Base-by-base conservation (phyloP, 192 early-diverging fungal species). In the Chytriomyces sp. region DNA sequence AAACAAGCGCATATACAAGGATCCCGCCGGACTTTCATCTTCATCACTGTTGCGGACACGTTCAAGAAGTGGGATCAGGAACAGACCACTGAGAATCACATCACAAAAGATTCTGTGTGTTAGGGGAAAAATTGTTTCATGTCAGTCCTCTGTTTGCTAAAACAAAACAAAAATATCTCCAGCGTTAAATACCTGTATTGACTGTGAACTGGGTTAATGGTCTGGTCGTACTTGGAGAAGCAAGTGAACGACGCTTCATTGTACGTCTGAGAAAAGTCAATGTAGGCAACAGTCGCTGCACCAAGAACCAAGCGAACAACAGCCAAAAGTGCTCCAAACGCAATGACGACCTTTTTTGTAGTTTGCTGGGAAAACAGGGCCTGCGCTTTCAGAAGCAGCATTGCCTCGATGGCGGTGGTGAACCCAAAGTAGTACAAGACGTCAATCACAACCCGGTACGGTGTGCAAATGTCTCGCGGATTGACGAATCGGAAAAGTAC, bases 361-460 rank as follows among this genome's bases (percentile, higher is more conserved):
- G 18, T 59, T 16, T 59, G 18, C 3, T 59, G 16, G 18, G 57
- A n/a, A 7, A 59, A 59, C 5, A 59, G 16, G 18, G 57, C 57
- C 57, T 59, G 57, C 5, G 57, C 57, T 59, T 59, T 59, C 18
- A 59, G 57, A 20, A 59, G 57, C 16, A 59, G 57, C 57, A 59
- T 59, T n/a, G 57, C 57, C 20, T 59, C 57, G 20, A 59, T 20
- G 20, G 57, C 57, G 16, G 57, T 59, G 20, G 57, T 59, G 20
- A 59, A 59, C 4, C 57, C 57, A 59, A 59, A 59, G 57, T 59
- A 59, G 20, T 59, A 59, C 16, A 59, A 7, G 7, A 16, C 16
- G 57, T 59, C 57, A n/a, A 59, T 59, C 18, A 59, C 16, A n/a
- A 59, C 20, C 7, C 57, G 57, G 57, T 59, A 59, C 16, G 16